phyloP scores from a whole-genome alignment of 192 early-diverging fungal species.

The Hyaloraphidium curvatum region DNA sequence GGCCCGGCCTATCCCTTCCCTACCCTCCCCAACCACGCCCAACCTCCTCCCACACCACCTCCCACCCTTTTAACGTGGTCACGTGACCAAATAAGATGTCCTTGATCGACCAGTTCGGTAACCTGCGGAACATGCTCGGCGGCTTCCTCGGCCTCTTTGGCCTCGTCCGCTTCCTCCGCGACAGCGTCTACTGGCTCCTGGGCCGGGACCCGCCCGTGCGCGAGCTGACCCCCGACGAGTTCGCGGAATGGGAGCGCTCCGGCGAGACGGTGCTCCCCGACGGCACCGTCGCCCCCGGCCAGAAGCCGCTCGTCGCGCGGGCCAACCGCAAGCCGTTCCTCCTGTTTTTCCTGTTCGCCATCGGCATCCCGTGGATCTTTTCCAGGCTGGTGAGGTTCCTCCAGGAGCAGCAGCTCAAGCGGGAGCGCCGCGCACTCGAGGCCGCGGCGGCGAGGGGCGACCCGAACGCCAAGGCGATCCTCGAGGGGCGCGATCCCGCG shows the following conservation, averaged over 20 bases:
- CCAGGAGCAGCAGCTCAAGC: conserved; percentile 20
- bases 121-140: conserved; percentile 64
- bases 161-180: conserved; percentile 45
- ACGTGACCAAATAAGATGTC: no score
- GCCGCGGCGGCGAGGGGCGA: conserved; percentile 8
- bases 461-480: neutral
- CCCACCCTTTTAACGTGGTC: no score
- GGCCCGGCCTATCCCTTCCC: no score
- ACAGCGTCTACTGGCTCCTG: conserved; percentile 37
- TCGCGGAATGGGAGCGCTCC: conserved; percentile 47
- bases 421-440: conserved; percentile 16
- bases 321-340: conserved; percentile 53
- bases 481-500: neutral
- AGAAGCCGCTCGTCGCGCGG: conserved; percentile 46
- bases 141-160: conserved; percentile 66
- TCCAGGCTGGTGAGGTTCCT: conserved; percentile 66
- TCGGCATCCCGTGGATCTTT: conserved; percentile 87
- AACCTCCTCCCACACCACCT: no score
- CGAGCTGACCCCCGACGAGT: conserved; percentile 51
- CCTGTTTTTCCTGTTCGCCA: conserved; percentile 63
- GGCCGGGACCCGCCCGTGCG: conserved; percentile 50
- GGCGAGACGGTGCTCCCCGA: neutral
- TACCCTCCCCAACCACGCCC: no score
- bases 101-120: conserved; percentile 95
- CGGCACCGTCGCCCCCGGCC: neutral